Percentiles rank a stretch among this genome's conserved stretches.
These are phyloP conservation scores for Platanthera guangdongensis DNA, from an alignment of 106 monocot genomes.

Conservation along the genomic window DNA sequence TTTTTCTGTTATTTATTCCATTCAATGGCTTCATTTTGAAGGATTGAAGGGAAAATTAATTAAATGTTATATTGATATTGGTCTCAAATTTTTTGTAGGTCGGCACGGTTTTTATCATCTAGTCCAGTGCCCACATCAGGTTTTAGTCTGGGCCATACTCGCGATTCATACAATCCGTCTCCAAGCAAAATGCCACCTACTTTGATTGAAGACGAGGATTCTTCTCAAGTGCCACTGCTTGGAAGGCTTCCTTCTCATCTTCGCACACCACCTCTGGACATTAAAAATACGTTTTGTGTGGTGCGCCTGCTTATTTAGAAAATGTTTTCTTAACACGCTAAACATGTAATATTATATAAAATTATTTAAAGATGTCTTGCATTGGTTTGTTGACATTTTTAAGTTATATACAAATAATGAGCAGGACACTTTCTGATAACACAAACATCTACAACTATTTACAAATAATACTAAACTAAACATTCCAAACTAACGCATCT, in stretches of 20 bases:
- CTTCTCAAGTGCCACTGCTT: slow-evolving; percentile 37
- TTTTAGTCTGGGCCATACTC: slow-evolving; percentile 23
- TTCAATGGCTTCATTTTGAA: too few species aligned
- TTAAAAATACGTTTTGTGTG: slow-evolving; percentile 54
- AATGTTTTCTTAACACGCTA: not conserved
- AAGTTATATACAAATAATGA: not conserved
- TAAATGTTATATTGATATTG: not conserved
- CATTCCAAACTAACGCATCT: too few species aligned
- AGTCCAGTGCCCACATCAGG: slow-evolving; percentile 56
- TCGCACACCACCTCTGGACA: slow-evolving; percentile 5
- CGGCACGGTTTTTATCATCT: slow-evolving; percentile 68
- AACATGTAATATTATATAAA: not conserved
- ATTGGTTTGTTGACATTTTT: too few species aligned
- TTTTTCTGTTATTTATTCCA: too few species aligned
- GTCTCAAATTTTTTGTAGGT: slow-evolving; percentile 38
- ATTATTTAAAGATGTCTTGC: too few species aligned
- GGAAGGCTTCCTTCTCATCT: slow-evolving; percentile 17
- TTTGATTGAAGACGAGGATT: slow-evolving; percentile 9
- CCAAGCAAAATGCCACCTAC: slow-evolving; percentile 16
- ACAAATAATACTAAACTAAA: too few species aligned
- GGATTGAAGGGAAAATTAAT: too few species aligned
- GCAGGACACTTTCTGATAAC: too few species aligned
- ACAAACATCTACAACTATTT: too few species aligned
- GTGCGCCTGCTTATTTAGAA: slow-evolving; percentile 18
- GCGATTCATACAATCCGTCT: slow-evolving; percentile 20